Evolutionary conservation across 1,284 basidiomycete genomes (phyloP).

Genomic region (Sporisorium exsertum): DNA sequence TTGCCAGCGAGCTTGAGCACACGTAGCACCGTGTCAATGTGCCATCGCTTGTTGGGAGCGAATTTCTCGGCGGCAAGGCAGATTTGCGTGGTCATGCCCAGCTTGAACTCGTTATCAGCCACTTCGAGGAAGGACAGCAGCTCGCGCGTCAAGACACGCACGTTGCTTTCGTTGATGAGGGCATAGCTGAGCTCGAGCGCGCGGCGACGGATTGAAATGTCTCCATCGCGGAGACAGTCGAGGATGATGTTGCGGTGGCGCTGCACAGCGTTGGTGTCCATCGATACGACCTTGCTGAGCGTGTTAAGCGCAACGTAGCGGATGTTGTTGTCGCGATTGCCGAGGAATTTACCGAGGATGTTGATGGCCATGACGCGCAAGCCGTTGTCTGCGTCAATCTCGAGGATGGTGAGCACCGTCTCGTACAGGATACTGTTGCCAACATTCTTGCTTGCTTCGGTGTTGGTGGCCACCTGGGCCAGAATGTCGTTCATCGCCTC

Average conservation of each 20-base stretch:
- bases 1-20: constrained; percentile 97
- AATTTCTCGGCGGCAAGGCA: constrained; percentile 94
- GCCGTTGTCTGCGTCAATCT: constrained; percentile 96
- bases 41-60: constrained; percentile 98
- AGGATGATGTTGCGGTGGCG: constrained; percentile 97
- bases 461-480: constrained; percentile 98
- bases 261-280: constrained; percentile 98
- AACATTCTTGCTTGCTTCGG: constrained; percentile 96
- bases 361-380: constrained; percentile 99
- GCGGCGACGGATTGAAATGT: constrained; percentile 96
- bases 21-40: constrained; percentile 95
- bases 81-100: constrained; percentile 97
- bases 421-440: constrained; percentile 99
- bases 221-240: constrained; percentile 96
- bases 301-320: constrained; percentile 97
- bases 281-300: constrained; percentile 95
- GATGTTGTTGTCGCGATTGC: constrained; percentile 98
- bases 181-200: constrained; percentile 98
- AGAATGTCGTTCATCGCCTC: constrained; percentile 99
- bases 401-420: constrained; percentile 95
- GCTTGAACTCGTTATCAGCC: constrained; percentile 98
- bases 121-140: constrained; percentile 96
- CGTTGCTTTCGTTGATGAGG: constrained; percentile 94
- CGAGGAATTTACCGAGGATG: constrained; percentile 96
- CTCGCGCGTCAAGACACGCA: constrained; percentile 90